A percentile compares a stretch with the other conserved stretches of the same genome.
Conservation (phyloP, 352 stramenopile genomes). For the Hyphochytrium catenoides region DNA sequence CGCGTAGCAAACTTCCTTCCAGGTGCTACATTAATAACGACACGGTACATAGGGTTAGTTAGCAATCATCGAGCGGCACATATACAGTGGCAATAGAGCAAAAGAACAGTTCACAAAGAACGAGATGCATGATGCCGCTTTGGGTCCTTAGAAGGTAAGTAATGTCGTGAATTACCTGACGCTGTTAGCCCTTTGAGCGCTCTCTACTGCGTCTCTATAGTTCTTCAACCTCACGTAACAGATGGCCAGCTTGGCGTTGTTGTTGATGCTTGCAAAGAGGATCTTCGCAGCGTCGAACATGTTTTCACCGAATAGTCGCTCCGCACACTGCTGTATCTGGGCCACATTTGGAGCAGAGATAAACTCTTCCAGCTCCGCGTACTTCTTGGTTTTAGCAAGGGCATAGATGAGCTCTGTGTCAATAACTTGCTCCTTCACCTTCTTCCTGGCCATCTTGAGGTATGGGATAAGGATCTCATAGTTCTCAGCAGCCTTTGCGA, state of each 20-base stretch:
- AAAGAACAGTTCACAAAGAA: too few species aligned
- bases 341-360: slow-evolving; percentile 97
- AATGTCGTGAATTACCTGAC: too few species aligned
- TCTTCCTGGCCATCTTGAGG: slow-evolving; percentile 96
- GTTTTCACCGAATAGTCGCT: slow-evolving; percentile 92
- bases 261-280: slow-evolving; percentile 99
- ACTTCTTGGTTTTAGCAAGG: slow-evolving; percentile 93
- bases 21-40: too few species aligned
- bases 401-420: slow-evolving; percentile 99
- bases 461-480: slow-evolving; percentile 94
- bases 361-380: slow-evolving; percentile 97
- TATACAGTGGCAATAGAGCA: too few species aligned
- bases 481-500: slow-evolving; percentile 84
- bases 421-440: slow-evolving; percentile 95
- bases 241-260: slow-evolving; percentile 99
- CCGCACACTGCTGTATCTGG: slow-evolving; percentile 96
- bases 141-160: too few species aligned
- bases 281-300: slow-evolving; percentile 97
- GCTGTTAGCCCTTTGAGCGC: slow-evolving; percentile 94
- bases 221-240: slow-evolving; percentile 97
- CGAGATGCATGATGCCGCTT: too few species aligned
- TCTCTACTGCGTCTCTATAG: slow-evolving; percentile 96
- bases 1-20: slow-evolving; percentile 98
- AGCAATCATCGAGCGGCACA: too few species aligned
- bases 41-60: too few species aligned